Percentiles rank a stretch among this genome's conserved stretches.
Conservation (phyloP, 2,329 filamentous ascomycete genomes). For the Aureobasidium namibiae region DNA sequence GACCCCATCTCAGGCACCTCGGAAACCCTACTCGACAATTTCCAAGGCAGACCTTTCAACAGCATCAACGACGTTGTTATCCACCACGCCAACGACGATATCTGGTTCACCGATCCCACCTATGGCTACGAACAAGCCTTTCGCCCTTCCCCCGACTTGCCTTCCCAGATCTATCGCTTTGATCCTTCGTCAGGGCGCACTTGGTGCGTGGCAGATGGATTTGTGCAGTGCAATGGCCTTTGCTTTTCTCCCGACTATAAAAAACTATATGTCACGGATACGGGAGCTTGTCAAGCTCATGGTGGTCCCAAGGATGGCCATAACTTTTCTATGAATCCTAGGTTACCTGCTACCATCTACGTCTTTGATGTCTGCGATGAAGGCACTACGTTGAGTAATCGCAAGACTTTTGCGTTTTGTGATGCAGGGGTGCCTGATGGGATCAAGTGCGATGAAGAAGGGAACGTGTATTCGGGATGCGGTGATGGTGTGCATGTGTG, state of each 20-base stretch:
- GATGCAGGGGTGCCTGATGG: slow-evolving; percentile 52
- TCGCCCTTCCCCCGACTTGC: slow-evolving; percentile 44
- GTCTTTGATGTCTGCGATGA: slow-evolving; percentile 27
- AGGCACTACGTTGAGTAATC: slow-evolving; percentile 22
- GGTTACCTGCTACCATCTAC: slow-evolving; percentile 30
- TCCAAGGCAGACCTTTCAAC: slow-evolving; percentile 52
- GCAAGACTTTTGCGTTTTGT: slow-evolving; percentile 45
- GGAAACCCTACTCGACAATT: slow-evolving; percentile 45
- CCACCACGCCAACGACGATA: slow-evolving; percentile 44
- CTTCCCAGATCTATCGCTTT: slow-evolving; percentile 52
- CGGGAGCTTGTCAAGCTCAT: slow-evolving; percentile 37
- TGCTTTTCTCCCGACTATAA: slow-evolving; percentile 48
- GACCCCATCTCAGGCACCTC: slow-evolving; percentile 13
- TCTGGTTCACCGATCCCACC: slow-evolving; percentile 58
- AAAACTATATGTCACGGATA: slow-evolving; percentile 50
- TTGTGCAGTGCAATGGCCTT: slow-evolving; percentile 49
- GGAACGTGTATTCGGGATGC: slow-evolving; percentile 49
- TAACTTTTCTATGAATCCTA: slow-evolving; percentile 23
- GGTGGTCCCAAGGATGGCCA: slow-evolving; percentile 15
- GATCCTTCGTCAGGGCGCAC: slow-evolving; percentile 44
- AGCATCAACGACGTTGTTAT: slow-evolving; percentile 49
- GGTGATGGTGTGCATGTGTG: slow-evolving; percentile 50
- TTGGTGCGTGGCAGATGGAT: slow-evolving; percentile 50
- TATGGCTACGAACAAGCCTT: slow-evolving; percentile 55
- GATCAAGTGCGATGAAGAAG: slow-evolving; percentile 43